Evolutionary conservation across 176 grass and related monocot species (phyloP).

Genomic region (Aegilops tauschii): DNA sequence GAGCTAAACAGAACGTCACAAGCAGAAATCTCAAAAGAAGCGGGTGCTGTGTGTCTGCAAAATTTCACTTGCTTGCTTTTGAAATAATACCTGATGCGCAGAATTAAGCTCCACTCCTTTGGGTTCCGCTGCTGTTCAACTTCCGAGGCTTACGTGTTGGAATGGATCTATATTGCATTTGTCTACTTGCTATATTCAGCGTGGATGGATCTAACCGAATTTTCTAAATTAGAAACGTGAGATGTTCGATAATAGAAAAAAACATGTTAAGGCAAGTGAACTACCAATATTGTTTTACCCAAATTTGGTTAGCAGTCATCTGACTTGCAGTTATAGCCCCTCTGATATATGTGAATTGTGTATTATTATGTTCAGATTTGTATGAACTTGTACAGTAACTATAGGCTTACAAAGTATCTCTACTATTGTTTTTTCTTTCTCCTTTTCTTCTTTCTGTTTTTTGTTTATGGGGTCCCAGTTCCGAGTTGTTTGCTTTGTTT

Average conservation of each 20-base stretch:
- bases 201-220: background rate
- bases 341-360: background rate
- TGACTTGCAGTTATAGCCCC: background rate
- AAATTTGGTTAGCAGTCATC: background rate
- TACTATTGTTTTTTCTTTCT: background rate
- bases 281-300: background rate
- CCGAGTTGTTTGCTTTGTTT: background rate
- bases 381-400: background rate
- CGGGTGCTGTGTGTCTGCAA: background rate
- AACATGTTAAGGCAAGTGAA: background rate
- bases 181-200: background rate
- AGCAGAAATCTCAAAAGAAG: conserved; percentile 10
- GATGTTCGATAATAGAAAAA: background rate
- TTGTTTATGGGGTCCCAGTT: background rate
- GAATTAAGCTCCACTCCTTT: background rate
- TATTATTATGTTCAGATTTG: background rate
- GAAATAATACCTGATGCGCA: background rate
- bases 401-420: background rate
- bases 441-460: background rate
- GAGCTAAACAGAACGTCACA: background rate
- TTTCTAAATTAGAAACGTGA: background rate
- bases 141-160: background rate
- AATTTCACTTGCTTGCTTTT: background rate
- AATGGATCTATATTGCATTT: background rate
- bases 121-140: background rate